Base-by-base conservation (phyloP, 768 basidiomycete genomes). In the Termitomyces sp. region DNA sequence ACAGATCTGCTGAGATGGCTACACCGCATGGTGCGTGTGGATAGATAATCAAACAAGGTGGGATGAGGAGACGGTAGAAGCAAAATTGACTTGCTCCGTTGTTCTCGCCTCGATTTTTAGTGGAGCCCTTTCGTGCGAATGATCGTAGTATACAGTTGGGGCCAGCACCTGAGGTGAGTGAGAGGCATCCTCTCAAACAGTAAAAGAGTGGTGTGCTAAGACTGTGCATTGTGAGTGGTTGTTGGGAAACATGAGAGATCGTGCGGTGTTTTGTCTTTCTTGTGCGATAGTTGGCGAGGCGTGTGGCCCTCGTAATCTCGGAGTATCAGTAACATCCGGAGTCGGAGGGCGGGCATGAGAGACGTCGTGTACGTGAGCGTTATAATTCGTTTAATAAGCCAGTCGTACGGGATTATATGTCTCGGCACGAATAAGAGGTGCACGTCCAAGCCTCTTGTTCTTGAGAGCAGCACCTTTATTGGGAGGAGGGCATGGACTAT, bases 401-500 rank as follows among this genome's bases (percentile, higher is more conserved):
- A 87, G 78, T 55, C 85, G 79, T 26, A 77, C 65, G 5, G 87
- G 82, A 14, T 82, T 83, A 64, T 86, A 90, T 4, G 89, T 90
- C 69, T 90, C 88, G 1, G 87, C 81, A 16, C 87, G 79, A 10
- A 71, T 63, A 34, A 90, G 72, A 13, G 80, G 77, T 29, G 67
- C 73, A 39, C 80, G 77, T 26, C 67, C 73, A 20, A 77, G 60
- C 69, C 83, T 85, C 72, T 85, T 89, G 65, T 72, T 76, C 68
- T 86, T 86, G 55, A 82, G 77, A 22, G 73, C 70, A 44, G 72
- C 69, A 41, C 72, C 74, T 66, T 87, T 90, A 34, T 79, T 83
- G 12, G 88, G 85, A 47, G 90, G 87, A 3, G 91, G 91, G 72
- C 93, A 96, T 5, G 93, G 93, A 64, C 92, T 94, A 64, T 90